These are phyloP conservation scores for Candida coquimbonensis DNA, from an alignment of 805 yeast genomes.

Conservation along the genomic window DNA sequence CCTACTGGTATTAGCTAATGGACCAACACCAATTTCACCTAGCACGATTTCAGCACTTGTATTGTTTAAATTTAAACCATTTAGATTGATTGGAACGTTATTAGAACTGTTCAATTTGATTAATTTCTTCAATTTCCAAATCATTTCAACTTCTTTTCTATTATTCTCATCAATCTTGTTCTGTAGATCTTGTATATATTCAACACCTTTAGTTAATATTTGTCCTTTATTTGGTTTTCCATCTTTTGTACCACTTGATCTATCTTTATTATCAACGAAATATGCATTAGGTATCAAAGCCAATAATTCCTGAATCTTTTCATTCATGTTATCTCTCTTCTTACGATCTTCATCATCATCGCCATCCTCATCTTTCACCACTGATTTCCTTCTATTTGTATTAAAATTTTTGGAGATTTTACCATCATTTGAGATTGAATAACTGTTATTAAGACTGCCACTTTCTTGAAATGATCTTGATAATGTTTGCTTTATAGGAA, in stretches of 20 bases:
- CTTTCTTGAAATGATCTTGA: conserved; percentile 20
- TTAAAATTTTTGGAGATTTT: conserved; percentile 15
- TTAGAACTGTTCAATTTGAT: conserved; percentile 30
- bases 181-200: conserved; percentile 61
- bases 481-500: conserved; percentile 20
- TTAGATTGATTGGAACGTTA: conserved; percentile 28
- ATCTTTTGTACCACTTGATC: conserved; percentile 65
- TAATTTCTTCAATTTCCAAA: conserved; percentile 50
- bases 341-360: conserved; percentile 36
- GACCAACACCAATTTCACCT: conserved; percentile 79
- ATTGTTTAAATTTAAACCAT: conserved; percentile 36
- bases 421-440: conserved; percentile 12
- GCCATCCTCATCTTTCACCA: conserved; percentile 10
- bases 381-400: conserved; percentile 15
- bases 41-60: conserved; percentile 78
- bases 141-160: conserved; percentile 69
- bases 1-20: conserved; percentile 41
- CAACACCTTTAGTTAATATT: conserved; percentile 67
- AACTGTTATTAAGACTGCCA: not conserved
- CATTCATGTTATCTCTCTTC: conserved; percentile 52
- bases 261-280: conserved; percentile 34
- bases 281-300: conserved; percentile 37
- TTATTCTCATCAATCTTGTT: conserved; percentile 71
- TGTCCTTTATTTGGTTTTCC: conserved; percentile 86
- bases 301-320: conserved; percentile 46